Percentiles rank a stretch among this genome's conserved stretches.
These are phyloP conservation scores for Erythrobasidium hasegawianum DNA, from an alignment of 1,284 basidiomycete genomes.

Conservation along the genomic window DNA sequence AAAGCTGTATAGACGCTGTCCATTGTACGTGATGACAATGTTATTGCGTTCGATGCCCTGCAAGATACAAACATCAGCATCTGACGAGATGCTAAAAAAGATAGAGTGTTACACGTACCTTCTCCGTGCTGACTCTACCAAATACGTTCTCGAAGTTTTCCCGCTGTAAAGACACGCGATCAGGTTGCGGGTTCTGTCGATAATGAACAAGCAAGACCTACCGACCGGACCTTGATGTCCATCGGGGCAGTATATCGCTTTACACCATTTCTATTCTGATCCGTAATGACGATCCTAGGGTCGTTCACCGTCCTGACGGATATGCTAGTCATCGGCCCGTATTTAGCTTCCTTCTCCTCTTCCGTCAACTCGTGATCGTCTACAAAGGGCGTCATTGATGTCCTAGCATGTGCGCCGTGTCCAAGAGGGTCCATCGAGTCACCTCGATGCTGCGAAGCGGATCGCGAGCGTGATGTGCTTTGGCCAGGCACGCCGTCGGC, in stretches of 20 bases:
- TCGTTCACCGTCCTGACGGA: slow-evolving; percentile 19
- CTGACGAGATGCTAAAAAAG: too few relatives aligned
- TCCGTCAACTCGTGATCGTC: slow-evolving; percentile 15
- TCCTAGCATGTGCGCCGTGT: neutral
- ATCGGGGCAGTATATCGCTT: neutral
- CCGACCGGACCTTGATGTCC: slow-evolving; percentile 14
- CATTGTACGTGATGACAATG: slow-evolving; percentile 24
- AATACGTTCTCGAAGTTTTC: slow-evolving; percentile 24
- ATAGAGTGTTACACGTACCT: too few relatives aligned
- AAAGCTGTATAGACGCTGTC: slow-evolving; percentile 5
- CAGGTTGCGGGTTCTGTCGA: too few relatives aligned
- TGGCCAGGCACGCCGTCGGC: too few relatives aligned
- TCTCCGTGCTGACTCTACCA: slow-evolving; percentile 3
- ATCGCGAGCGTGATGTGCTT: neutral
- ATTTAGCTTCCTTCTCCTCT: slow-evolving; percentile 18
- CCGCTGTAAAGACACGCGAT: too few relatives aligned
- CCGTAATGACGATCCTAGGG: slow-evolving; percentile 3
- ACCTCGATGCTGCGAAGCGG: neutral
- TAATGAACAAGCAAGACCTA: too few relatives aligned
- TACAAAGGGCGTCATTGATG: slow-evolving; percentile 8
- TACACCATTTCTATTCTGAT: neutral
- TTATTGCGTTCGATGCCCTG: neutral
- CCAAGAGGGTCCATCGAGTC: neutral
- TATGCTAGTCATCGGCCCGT: slow-evolving; percentile 7
- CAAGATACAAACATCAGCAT: too few relatives aligned